Conservation (phyloP, 2,329 filamentous ascomycete genomes). For the Thelonectria olida region DNA sequence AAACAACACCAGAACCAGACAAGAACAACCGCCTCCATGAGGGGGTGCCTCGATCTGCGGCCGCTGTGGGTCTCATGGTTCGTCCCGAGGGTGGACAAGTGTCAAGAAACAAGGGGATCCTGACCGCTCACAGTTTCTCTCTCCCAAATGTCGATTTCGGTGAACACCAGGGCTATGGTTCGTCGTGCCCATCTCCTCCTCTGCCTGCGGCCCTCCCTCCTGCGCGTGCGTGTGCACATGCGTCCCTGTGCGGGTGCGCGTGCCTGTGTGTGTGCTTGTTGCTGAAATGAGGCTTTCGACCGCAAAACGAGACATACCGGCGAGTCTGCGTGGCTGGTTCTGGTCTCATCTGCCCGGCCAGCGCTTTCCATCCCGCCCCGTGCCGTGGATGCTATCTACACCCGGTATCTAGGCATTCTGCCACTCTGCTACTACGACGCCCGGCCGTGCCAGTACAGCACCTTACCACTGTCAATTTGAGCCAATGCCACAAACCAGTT, state of each 20-base stretch:
- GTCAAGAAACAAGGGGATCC: constrained; percentile 46
- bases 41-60: constrained; percentile 51
- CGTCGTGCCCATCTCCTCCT: constrained; percentile 32
- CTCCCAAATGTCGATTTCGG: constrained; percentile 45
- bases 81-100: constrained; percentile 49
- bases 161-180: constrained; percentile 48
- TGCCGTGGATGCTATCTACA: neutral
- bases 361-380: neutral
- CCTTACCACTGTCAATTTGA: neutral
- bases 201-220: constrained; percentile 14
- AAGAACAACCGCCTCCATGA: constrained; percentile 31
- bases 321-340: neutral
- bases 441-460: constrained; percentile 13
- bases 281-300: neutral
- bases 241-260: constrained; percentile 2
- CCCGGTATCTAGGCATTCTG: neutral
- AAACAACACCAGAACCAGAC: constrained; percentile 1
- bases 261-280: constrained; percentile 1
- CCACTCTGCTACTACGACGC: constrained; percentile 6
- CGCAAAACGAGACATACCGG: neutral
- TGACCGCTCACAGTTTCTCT: constrained; percentile 39
- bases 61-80: constrained; percentile 52
- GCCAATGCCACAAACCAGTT: neutral
- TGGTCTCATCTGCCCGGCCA: neutral
- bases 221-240: constrained; percentile 14